Evolutionary conservation across 768 basidiomycete genomes (phyloP).

Genomic region (Rhizopogon vulgaris): DNA sequence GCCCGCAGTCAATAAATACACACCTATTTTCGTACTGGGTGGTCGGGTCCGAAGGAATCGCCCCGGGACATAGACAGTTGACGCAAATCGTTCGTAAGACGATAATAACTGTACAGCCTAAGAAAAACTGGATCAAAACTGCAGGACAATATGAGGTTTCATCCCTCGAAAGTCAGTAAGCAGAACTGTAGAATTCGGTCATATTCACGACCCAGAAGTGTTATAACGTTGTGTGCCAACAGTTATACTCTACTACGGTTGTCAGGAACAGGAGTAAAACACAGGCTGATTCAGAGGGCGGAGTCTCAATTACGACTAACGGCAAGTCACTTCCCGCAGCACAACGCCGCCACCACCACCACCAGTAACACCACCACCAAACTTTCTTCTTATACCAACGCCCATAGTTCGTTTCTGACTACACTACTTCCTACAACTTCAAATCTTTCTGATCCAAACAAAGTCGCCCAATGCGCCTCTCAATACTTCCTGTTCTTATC

Average conservation of each 20-base stretch:
- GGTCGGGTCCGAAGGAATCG: background rate
- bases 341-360: background rate
- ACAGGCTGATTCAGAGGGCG: background rate
- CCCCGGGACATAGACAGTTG: background rate
- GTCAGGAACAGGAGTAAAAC: background rate
- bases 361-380: background rate
- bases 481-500: constrained; percentile 30
- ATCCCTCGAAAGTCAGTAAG: too few relatives aligned
- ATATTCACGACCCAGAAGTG: too few relatives aligned
- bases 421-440: background rate
- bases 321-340: background rate
- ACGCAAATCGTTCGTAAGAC: background rate
- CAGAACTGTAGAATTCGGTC: too few relatives aligned
- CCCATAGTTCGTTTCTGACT: background rate
- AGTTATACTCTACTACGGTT: too few relatives aligned
- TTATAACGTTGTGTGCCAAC: too few relatives aligned
- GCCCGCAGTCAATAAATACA: background rate
- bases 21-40: background rate
- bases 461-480: constrained; percentile 30
- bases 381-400: background rate
- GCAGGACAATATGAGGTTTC: background rate
- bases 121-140: background rate
- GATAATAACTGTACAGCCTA: background rate
- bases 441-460: background rate
- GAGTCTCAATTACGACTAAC: background rate